Conservation (phyloP, 805 yeast species). For the Grigorovia jiainica region DNA sequence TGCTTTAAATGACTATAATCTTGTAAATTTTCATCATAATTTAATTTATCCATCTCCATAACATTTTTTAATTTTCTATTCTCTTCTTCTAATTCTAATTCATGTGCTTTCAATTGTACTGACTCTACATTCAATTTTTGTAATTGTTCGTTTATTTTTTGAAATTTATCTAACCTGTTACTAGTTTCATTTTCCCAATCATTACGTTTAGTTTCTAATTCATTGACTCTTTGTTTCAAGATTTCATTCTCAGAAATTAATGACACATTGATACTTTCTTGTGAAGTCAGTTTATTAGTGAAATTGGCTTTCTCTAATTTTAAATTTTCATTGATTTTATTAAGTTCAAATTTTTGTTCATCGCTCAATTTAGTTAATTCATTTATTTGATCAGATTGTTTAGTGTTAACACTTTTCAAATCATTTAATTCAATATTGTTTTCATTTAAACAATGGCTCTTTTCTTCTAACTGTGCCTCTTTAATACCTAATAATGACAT, state of each 20-base stretch:
- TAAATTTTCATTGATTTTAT: slow-evolving; percentile 9
- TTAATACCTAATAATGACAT: slow-evolving; percentile 17
- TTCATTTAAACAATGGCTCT: slow-evolving; percentile 4
- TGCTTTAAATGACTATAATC: slow-evolving; percentile 15
- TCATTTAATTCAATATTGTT: slow-evolving; percentile 8
- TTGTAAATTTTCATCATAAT: slow-evolving; percentile 12
- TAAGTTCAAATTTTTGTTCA: background rate
- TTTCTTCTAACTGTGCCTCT: slow-evolving; percentile 21
- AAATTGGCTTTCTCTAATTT: slow-evolving; percentile 18
- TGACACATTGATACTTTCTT: slow-evolving; percentile 27
- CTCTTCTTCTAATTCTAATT: slow-evolving; percentile 21
- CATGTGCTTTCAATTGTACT: slow-evolving; percentile 23
- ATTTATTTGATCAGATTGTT: slow-evolving; percentile 6
- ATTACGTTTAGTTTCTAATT: slow-evolving; percentile 13
- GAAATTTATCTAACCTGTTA: slow-evolving; percentile 11
- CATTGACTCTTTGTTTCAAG: slow-evolving; percentile 13
- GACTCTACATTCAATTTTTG: slow-evolving; percentile 24
- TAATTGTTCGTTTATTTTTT: slow-evolving; percentile 22
- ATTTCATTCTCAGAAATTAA: slow-evolving; percentile 23
- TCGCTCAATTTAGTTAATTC: background rate
- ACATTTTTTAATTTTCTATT: slow-evolving; percentile 16
- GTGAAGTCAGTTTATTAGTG: slow-evolving; percentile 30
- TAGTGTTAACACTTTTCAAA: slow-evolving; percentile 6
- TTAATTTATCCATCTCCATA: slow-evolving; percentile 11
- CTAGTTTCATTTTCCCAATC: slow-evolving; percentile 14